phyloP scores from a whole-genome alignment of 495 filamentous ascomycete genomes.

The Copromyces sp. region DNA sequence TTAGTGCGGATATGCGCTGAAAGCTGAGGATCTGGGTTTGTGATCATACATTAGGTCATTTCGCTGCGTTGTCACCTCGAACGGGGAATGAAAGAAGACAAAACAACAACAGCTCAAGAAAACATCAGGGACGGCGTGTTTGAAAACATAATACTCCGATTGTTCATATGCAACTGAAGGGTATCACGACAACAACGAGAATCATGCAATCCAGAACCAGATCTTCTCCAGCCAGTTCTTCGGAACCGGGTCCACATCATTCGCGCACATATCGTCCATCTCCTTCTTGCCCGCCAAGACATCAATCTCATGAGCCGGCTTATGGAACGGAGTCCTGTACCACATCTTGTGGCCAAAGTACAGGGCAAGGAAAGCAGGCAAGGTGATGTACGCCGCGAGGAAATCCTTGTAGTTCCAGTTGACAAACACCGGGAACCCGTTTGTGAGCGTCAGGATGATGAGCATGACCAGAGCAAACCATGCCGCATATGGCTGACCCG shows the following conservation, averaged over 20 bases:
- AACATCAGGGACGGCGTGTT: neutral
- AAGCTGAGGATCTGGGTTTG: neutral
- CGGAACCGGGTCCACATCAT: constrained; percentile 27
- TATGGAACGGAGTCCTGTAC: constrained; percentile 22
- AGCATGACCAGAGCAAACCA: constrained; percentile 29
- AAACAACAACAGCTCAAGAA: neutral
- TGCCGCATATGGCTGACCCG: constrained; percentile 32
- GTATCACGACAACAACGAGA: neutral
- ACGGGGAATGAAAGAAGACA: neutral
- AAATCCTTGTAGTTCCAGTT: constrained; percentile 30
- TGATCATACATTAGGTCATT: neutral
- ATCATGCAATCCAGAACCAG: constrained; percentile 39
- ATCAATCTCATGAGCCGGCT: constrained; percentile 28
- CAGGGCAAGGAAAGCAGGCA: constrained; percentile 32
- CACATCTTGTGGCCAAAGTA: constrained; percentile 34
- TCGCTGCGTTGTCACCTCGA: neutral
- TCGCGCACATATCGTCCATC: constrained; percentile 35
- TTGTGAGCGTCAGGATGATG: constrained; percentile 33
- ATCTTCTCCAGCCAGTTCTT: constrained; percentile 31
- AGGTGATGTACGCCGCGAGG: constrained; percentile 39
- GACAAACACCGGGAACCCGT: constrained; percentile 38
- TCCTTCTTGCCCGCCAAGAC: constrained; percentile 40
- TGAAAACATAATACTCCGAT: neutral
- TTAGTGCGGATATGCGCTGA: neutral
- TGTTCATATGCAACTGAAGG: neutral